A percentile compares a stretch with the other conserved stretches of the same genome.
phyloP scores from a whole-genome alignment of 1,284 basidiomycete species.

The Erythrobasidium hasegawianum region DNA sequence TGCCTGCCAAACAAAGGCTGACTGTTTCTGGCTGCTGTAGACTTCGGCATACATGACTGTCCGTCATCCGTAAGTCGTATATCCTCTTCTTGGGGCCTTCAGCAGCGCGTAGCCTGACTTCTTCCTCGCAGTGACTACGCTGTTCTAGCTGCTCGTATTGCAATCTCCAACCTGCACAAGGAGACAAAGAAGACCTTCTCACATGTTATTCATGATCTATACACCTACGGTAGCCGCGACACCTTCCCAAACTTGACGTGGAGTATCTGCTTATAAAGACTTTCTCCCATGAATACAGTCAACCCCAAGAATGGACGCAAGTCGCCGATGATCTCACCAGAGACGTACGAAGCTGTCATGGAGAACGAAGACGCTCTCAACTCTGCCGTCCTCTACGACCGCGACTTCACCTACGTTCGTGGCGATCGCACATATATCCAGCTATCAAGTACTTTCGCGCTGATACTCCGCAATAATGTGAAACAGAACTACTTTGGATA shows the following conservation, averaged over 20 bases:
- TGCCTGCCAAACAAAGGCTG: not conserved
- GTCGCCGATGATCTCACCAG: slow-evolving; percentile 87
- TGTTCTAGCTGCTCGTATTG: slow-evolving; percentile 94
- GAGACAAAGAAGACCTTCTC: slow-evolving; percentile 98
- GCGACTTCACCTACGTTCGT: slow-evolving; percentile 88
- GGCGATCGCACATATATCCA: slow-evolving; percentile 2
- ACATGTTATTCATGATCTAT: slow-evolving; percentile 83
- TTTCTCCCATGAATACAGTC: slow-evolving; percentile 54
- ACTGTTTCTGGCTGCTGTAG: slow-evolving; percentile 53
- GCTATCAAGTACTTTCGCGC: not conserved
- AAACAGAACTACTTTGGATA: slow-evolving; percentile 85
- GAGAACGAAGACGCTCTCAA: slow-evolving; percentile 80
- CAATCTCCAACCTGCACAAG: slow-evolving; percentile 98
- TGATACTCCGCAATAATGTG: not conserved
- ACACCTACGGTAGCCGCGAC: slow-evolving; percentile 66
- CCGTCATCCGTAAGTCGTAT: slow-evolving; percentile 40
- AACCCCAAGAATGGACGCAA: slow-evolving; percentile 85
- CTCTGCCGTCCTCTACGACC: slow-evolving; percentile 94
- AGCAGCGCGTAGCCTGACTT: slow-evolving; percentile 64
- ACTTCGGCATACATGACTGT: slow-evolving; percentile 97
- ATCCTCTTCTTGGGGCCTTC: not conserved
- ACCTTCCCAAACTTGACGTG: not conserved
- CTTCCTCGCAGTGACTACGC: slow-evolving; percentile 67
- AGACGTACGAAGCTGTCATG: slow-evolving; percentile 78
- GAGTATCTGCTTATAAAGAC: not conserved